Evolutionary conservation across 352 stramenopile genomes (phyloP).

Genomic region (Pythium volutum): DNA sequence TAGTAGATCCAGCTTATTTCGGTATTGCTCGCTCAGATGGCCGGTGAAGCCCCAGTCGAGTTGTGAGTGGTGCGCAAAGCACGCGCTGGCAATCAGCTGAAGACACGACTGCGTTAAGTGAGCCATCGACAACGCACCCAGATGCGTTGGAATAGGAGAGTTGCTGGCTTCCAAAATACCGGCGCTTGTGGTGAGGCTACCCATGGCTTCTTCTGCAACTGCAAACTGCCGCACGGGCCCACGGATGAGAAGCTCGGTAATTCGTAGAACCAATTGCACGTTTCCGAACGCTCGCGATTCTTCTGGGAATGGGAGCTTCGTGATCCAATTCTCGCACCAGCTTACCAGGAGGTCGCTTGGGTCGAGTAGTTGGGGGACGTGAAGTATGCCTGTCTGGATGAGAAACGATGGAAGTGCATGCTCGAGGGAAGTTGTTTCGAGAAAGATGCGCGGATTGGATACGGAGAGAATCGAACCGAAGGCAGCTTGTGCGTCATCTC

Average conservation of each 20-base stretch:
- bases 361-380: conserved; percentile 4
- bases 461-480: not conserved
- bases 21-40: conserved; percentile 35
- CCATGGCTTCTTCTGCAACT: conserved; percentile 10
- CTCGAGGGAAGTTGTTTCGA: conserved; percentile 16
- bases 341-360: conserved; percentile 6
- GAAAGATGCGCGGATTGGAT: conserved; percentile 1
- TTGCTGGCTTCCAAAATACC: not conserved
- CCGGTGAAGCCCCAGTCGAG: conserved; percentile 48
- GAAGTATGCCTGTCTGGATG: not conserved
- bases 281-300: conserved; percentile 21
- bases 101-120: conserved; percentile 39
- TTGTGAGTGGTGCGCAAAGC: conserved; percentile 35
- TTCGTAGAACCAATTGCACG: conserved; percentile 9
- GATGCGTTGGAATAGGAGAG: not conserved
- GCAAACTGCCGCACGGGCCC: conserved; percentile 13
- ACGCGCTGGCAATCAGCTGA: conserved; percentile 31
- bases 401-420: conserved; percentile 10
- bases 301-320: conserved; percentile 19
- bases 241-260: conserved; percentile 11
- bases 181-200: not conserved
- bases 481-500: not conserved
- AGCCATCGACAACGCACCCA: conserved; percentile 44
- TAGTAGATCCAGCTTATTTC: conserved; percentile 49
- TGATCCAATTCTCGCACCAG: conserved; percentile 14